Base-by-base conservation (phyloP, 345 rosid species). In the Leavenworthia alabamica region DNA sequence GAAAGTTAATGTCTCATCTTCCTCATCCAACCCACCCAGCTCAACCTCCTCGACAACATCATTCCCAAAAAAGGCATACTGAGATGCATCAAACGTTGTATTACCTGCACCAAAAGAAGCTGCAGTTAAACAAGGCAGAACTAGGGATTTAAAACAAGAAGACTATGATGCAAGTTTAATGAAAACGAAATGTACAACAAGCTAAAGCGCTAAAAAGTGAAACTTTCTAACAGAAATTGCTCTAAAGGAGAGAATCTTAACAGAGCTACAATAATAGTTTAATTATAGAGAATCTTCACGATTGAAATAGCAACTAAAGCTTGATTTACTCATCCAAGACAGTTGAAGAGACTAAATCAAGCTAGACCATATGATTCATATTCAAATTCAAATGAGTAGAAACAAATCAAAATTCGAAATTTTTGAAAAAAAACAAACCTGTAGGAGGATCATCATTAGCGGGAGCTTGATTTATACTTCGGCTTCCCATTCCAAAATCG, bases 1-100 rank as follows among this genome's bases (percentile, higher is more conserved):
- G 0, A 79, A 56, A 35, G 82, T 76, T 47, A 70, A 57, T 23
- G 52, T 77, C 47, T 68, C 93, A 46, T 78, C 97, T 10, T 80
- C 99, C 16, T 93, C 99, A 26, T 90, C 99, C 62, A 93, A 73
- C 32, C 99, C 99, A 19, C 97, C 99, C 49, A 93, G 75, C 81
- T 93, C 99, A 66, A 93, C 86, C 78, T 89, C 99, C 81, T 89
- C 96, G 1, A 82, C 81, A 32, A 72, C 89, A 72, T 93, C 89
- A 36, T 82, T 78, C 59, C 99, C 99, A 50, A 93, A 93, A 71
- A 93, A 93, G 14, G 96, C 99, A 79, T 93, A 93, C 63, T 93
- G 97, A 6, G 99, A 89, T 55, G 99, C 95, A 73, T 93, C 99
- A 75, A 89, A 93, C 73, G 84, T 75, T 22, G 91, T 74, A 61